These are phyloP conservation scores for Pseudomicrostroma phylloplanum DNA, from an alignment of 1,284 basidiomycete genomes.

Conservation along the genomic window DNA sequence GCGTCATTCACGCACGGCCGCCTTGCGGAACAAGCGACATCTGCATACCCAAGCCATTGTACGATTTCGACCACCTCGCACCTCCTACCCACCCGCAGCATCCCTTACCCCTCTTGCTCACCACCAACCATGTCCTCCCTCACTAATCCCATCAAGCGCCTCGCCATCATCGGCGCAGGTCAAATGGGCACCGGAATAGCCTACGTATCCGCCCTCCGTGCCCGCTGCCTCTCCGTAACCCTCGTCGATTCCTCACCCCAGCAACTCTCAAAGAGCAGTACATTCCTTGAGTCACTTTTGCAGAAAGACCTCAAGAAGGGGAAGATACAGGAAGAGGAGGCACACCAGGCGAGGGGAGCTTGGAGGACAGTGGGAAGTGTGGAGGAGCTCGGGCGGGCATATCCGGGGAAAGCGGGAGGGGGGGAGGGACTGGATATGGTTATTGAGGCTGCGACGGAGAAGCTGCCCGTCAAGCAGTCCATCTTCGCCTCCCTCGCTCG, in stretches of 20 bases:
- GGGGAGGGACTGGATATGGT: conserved; percentile 67
- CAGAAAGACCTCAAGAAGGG: conserved; percentile 83
- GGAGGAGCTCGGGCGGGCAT: conserved; percentile 20
- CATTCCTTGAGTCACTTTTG: conserved; percentile 65
- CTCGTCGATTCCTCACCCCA: conserved; percentile 45
- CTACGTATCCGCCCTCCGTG: conserved; percentile 64
- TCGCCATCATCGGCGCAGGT: conserved; percentile 14
- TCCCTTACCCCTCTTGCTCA: background rate
- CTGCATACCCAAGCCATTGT: too few species aligned
- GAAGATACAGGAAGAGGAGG: conserved; percentile 64
- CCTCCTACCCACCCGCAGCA: background rate
- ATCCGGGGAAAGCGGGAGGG: conserved; percentile 32
- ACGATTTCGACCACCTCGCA: too few species aligned
- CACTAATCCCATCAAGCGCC: background rate
- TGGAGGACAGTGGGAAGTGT: conserved; percentile 20
- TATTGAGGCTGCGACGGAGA: conserved; percentile 89
- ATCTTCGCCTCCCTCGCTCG: conserved; percentile 70
- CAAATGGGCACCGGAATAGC: conserved; percentile 64
- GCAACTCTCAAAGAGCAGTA: conserved; percentile 66
- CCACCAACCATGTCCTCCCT: conserved; percentile 6
- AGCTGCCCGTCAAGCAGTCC: conserved; percentile 68
- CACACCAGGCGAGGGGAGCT: conserved; percentile 61
- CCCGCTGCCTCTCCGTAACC: conserved; percentile 23
- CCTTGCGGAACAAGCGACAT: too few species aligned
- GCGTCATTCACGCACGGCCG: too few species aligned